A percentile compares a stretch with the other conserved stretches of the same genome.
Evolutionary conservation across 345 rosid genomes (phyloP).

Genomic region (Mangifera indica): DNA sequence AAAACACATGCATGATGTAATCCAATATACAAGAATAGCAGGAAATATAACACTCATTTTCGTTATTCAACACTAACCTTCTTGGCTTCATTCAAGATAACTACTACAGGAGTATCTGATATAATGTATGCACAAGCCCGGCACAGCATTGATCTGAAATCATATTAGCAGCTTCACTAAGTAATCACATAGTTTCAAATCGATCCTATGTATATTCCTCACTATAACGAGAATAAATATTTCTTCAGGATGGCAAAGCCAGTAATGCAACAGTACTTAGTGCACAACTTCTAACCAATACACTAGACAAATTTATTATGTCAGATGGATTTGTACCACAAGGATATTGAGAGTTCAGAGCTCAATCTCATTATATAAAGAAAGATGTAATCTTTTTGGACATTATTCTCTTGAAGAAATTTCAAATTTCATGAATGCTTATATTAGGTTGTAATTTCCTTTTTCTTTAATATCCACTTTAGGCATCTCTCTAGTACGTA

Average conservation of each 20-base stretch:
- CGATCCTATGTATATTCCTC: background rate
- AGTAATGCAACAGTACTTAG: background rate
- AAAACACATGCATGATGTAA: slow-evolving; percentile 12
- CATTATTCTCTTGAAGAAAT: background rate
- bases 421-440: background rate
- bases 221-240: background rate
- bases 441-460: background rate
- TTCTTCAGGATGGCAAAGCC: background rate
- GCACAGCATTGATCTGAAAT: slow-evolving; percentile 60
- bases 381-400: background rate
- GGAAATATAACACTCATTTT: slow-evolving; percentile 2
- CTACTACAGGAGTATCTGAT: slow-evolving; percentile 60
- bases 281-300: background rate
- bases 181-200: slow-evolving; percentile 11
- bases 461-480: background rate
- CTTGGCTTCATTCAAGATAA: slow-evolving; percentile 62
- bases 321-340: background rate
- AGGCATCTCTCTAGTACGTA: too few species aligned
- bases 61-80: slow-evolving; percentile 49
- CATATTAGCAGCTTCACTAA: slow-evolving; percentile 15
- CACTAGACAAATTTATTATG: background rate
- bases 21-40: slow-evolving; percentile 15
- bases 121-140: slow-evolving; percentile 73
- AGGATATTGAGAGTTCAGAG: background rate
- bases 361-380: background rate